phyloP scores from a whole-genome alignment of 805 yeast genomes.

The Kodamaea sagamina region DNA sequence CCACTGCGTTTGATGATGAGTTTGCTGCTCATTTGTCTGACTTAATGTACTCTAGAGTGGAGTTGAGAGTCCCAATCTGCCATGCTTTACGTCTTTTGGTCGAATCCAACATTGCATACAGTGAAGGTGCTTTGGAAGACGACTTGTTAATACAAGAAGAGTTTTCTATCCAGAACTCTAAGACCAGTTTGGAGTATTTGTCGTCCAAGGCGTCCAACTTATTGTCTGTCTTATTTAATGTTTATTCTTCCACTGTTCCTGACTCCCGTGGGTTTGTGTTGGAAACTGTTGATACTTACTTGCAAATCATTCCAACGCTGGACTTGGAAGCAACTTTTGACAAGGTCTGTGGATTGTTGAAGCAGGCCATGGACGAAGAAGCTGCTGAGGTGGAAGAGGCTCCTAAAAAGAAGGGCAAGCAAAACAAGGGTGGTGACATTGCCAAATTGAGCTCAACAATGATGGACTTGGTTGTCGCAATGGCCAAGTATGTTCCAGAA shows the following conservation, averaged over 20 bases:
- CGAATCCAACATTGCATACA: conserved; percentile 68
- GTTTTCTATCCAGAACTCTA: conserved; percentile 59
- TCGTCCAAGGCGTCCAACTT: conserved; percentile 69
- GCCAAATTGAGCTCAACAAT: conserved; percentile 70
- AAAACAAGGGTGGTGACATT: conserved; percentile 27
- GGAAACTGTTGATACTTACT: conserved; percentile 81
- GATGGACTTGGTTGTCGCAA: conserved; percentile 86
- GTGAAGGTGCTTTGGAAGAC: conserved; percentile 57
- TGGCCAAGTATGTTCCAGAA: conserved; percentile 80
- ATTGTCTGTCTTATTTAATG: conserved; percentile 86
- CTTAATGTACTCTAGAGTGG: conserved; percentile 70
- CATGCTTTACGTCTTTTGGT: conserved; percentile 76
- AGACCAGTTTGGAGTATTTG: conserved; percentile 60
- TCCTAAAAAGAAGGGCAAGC: conserved; percentile 33
- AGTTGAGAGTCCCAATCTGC: conserved; percentile 78
- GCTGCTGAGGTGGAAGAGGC: conserved; percentile 29
- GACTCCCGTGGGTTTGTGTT: conserved; percentile 81
- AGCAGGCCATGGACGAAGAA: conserved; percentile 69
- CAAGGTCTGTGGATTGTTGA: conserved; percentile 79
- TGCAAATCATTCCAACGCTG: conserved; percentile 64
- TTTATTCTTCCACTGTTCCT: conserved; percentile 84
- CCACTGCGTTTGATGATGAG: conserved; percentile 61
- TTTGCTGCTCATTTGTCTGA: conserved; percentile 80
- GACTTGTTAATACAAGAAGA: conserved; percentile 60
- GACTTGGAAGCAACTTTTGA: conserved; percentile 78